Base-by-base conservation (phyloP, 78 protist species). In the Neovahlkampfia damariscottae region DNA sequence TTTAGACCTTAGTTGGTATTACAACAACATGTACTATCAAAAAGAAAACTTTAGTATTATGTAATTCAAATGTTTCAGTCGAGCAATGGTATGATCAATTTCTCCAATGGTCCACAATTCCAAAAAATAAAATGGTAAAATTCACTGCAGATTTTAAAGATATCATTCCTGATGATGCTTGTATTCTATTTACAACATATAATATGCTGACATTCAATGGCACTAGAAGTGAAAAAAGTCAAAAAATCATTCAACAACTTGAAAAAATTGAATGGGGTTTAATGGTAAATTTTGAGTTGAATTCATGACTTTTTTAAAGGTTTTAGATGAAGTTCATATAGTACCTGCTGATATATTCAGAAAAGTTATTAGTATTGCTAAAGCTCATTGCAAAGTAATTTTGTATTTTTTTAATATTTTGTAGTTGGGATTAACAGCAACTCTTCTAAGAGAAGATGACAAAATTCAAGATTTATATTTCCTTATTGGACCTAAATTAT, bases 401-500 rank as follows among this genome's bases (percentile, higher is more conserved):
- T n/a, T n/a, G n/a, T n/a, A n/a, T n/a, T n/a, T n/a, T n/a, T n/a
- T n/a, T n/a, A n/a, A n/a, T n/a, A n/a, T n/a, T n/a, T n/a, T n/a
- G n/a, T n/a, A n/a, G n/a, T n/a, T n/a, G 31, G 99, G 99, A 0
- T 88, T 98, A 2, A 96, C 99, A 1, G 96, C 94, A 19, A 95
- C 93, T 39, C 89, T 88, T 1, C 87, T 95, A 6, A 86, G 99
- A 8, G 99, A 98, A 74, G 99, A 98, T 83, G 92, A 92, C 59
- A 79, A 79, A 74, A 94, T 95, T 72, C 81, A 37, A 10, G 96
- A 96, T 27, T 86, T 97, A n/a, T 77, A 84, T 72, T 87, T 78
- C 76, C 82, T 95, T 41, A 89, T 97, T 67, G 99, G 99, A 5
- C 99, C 99, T 9, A 96, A 96, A 80, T 85, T 98, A 59, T 97